Evolutionary conservation across 2,329 filamentous ascomycete species (phyloP), one percentile per base, ranked within the genome.

Genomic region (Sporothrix schenckii): DNA sequence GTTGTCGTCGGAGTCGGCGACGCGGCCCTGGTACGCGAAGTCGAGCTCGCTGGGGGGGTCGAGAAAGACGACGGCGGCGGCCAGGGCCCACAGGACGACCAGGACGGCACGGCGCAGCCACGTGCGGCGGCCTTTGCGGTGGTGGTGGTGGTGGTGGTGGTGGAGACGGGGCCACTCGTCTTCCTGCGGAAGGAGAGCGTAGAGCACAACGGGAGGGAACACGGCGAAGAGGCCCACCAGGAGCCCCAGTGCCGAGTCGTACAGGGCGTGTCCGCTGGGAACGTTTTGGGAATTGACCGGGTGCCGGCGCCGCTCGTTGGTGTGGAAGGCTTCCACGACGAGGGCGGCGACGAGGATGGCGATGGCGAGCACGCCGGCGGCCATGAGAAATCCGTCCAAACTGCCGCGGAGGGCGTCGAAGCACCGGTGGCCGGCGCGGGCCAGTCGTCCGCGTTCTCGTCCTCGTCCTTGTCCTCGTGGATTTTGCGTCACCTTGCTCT

Each of bases 351-450:
- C 27, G 39, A 75, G 74, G 56, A 75, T 74, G 39, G 72, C 66
- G 16, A 73, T 30, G 53, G 69, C 69, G 2, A 75, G 68, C 39
- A 75, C 60, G 67, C 69, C 69, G 19, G 73, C 66, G 16, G 60
- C 63, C 24, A 63, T 69, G 4, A 74, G 41, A 41, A 75, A 71
- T 78, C 77, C 44, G 74, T 73, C 72, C 5, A 77, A 66, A n/a
- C 72, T 73, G 58, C 74, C 72, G 16, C 73, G 73, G n/a, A 76
- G 73, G 9, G 75, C 73, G 68, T 77, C 75, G 24, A 77, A 72
- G 24, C 76, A 71, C 3, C 77, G 74, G 34, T 71, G 69, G 24
- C 47, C n/a, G 6, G 67, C 49, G 3, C 53, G n/a, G 24, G 10
- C 19, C 5, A 47, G 34, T 4, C 69, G 16, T 3, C 49, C 49